Base-by-base conservation (phyloP, 129 eudicot species). In the Artemisia argyi region DNA sequence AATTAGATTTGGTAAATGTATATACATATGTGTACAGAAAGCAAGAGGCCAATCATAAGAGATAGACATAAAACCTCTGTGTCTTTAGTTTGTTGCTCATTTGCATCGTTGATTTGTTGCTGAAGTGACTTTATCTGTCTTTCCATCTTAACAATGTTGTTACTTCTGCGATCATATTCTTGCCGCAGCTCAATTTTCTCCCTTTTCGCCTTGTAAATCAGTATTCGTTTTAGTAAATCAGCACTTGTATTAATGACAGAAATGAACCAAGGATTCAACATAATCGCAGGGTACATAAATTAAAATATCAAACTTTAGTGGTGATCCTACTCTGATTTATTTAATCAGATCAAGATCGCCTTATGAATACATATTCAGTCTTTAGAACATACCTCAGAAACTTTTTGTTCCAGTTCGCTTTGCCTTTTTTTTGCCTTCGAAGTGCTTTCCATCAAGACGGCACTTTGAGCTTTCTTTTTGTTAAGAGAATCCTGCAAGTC, bases 161-260 rank as follows among this genome's bases (percentile, higher is more conserved):
- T 82, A 64, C 74, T 68, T 75, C 58, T 85, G 49, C 88, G 82
- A 2, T 70, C 68, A 65, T 75, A 73, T 69, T 94, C 93, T 66
- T 76, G 86, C 53, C 84, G 93, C 49, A 94, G 76, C 85, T 86
- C 91, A 56, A 84, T 66, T 83, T 61, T 85, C 81, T 85, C 83
- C 59, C 84, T 85, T 56, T 83, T 80, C 66, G 97, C 98, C 98
- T 94, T 79, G 7, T 39, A 68, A 66, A 73, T 11, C 58, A 63
- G 44, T 55, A 52, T 10, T 17, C 2, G 69, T 32, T 62, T 62
- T 54, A 63, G 76, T 71, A 78, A 42, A 53, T 44, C 26, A 63
- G 3, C 73, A 39, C 46, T 39, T 39, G 46, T 7, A 39, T 39
- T 39, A 39, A 5, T 5, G 8, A 39, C 46, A 39, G 46, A 39